Evolutionary conservation across 306 rosid genomes (phyloP).

Genomic region (Carpinus fangiana): DNA sequence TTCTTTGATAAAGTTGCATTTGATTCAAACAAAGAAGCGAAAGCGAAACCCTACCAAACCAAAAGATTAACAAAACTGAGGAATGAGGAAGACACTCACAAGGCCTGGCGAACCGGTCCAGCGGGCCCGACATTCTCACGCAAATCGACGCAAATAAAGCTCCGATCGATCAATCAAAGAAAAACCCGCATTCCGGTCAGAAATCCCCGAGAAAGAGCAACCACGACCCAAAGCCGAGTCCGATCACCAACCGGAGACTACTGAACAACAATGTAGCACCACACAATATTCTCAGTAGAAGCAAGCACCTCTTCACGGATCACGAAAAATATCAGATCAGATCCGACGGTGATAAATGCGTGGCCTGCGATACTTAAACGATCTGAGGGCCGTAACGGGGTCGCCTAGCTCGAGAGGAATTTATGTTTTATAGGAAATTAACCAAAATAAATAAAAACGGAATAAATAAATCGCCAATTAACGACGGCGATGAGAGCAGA

Average conservation of each 20-base stretch:
- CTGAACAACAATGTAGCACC: background rate
- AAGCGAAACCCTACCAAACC: constrained; percentile 15
- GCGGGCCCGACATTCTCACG: constrained; percentile 61
- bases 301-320: no score
- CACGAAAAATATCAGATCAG: background rate
- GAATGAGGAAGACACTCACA: constrained; percentile 40
- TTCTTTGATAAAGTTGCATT: background rate
- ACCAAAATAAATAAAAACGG: background rate
- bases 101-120: constrained; percentile 81
- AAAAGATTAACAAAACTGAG: background rate
- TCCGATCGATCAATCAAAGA: background rate
- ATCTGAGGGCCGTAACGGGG: constrained; percentile 18
- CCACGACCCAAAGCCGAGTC: background rate
- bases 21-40: background rate
- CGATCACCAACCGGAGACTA: background rate
- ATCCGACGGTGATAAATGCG: constrained; percentile 25
- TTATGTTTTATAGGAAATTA: background rate
- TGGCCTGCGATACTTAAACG: background rate
- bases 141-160: background rate
- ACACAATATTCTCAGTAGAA: background rate
- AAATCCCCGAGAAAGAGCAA: constrained; percentile 33
- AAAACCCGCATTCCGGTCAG: constrained; percentile 29
- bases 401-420: background rate
- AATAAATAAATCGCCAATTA: constrained; percentile 17
- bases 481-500: constrained; percentile 39